Evolutionary conservation across 306 rosid genomes (phyloP), one percentile per base, ranked within the genome.

Genomic region (Vigna trinervia): DNA sequence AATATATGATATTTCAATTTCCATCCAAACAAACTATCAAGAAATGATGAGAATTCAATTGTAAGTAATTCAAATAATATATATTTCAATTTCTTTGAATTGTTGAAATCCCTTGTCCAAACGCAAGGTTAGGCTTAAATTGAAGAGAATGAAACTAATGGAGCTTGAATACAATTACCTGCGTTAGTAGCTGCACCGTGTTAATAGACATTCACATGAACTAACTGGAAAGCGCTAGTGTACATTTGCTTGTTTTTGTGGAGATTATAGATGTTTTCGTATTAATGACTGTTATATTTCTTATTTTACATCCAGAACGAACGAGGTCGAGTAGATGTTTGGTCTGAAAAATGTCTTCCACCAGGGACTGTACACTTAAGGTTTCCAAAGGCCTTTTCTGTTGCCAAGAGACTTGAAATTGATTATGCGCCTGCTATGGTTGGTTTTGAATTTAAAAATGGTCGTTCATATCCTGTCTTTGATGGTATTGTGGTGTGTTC

Each of bases 301-400:
- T 23, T 68, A 20, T 82, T 85, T 63, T 65, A 54, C 79, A 48
- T 74, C 10, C 65, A 94, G 98, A 90, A 90, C 14, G 93, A 92
- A 32, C 93, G 89, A 2, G 98, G 98, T 73, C 96, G 90, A 80
- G 96, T 94, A 74, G 97, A 94, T 1, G 97, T 94, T 69, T 94
- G 97, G 98, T 94, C 98, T 66, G 96, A 94, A 86, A 94, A 94
- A 81, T 94, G 98, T 80, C 98, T 94, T 78, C 97, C 98, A 6
- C 96, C 92, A 3, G 98, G 98, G 56, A 94, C 96, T 8, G 91
- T 90, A 83, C 95, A 94, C 79, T 85, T 94, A 54, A 84, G 90
- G 80, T 87, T 90, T 72, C 96, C 93, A 4, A 87, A 88, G 87
- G 90, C 91, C 22, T 89, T 85, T 86, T 50, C 74, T 46, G 85